Evolutionary conservation across 176 grass and related monocot species (phyloP).

Genomic region (Phragmites australis): DNA sequence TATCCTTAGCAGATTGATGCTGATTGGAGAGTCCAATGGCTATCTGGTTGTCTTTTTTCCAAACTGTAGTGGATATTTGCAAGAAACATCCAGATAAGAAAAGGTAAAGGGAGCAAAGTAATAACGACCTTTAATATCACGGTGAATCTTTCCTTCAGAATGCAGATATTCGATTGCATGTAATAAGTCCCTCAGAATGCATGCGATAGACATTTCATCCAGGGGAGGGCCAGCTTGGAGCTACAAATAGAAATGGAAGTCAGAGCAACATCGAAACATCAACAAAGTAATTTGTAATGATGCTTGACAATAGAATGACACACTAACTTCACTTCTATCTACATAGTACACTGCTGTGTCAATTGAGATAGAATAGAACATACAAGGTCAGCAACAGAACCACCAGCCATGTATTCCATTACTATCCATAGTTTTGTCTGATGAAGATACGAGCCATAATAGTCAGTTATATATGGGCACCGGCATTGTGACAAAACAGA

Average conservation of each 20-base stretch:
- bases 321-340: constrained; percentile 34
- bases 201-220: constrained; percentile 97
- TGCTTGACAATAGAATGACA: constrained; percentile 9
- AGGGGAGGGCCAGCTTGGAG: constrained; percentile 86
- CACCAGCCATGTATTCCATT: constrained; percentile 99
- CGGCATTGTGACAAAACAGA: constrained; percentile 96
- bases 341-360: constrained; percentile 8
- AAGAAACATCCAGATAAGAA: constrained; percentile 24
- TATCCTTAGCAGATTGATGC: constrained; percentile 17
- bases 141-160: constrained; percentile 97
- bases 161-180: constrained; percentile 97
- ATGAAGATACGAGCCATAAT: constrained; percentile 98
- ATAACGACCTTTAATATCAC: constrained; percentile 81
- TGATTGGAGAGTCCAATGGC: neutral
- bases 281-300: constrained; percentile 34
- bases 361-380: constrained; percentile 49
- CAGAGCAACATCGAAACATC: constrained; percentile 24
- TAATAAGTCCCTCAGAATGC: constrained; percentile 91
- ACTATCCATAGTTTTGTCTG: constrained; percentile 98
- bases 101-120: constrained; percentile 3
- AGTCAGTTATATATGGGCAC: constrained; percentile 98
- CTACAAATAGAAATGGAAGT: constrained; percentile 49
- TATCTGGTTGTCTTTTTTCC: constrained; percentile 20
- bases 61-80: neutral
- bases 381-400: constrained; percentile 98